Percentiles rank a stretch among this genome's conserved stretches.
Conservation (phyloP, 192 early-diverging fungal species). For the Backusella macrospora region DNA sequence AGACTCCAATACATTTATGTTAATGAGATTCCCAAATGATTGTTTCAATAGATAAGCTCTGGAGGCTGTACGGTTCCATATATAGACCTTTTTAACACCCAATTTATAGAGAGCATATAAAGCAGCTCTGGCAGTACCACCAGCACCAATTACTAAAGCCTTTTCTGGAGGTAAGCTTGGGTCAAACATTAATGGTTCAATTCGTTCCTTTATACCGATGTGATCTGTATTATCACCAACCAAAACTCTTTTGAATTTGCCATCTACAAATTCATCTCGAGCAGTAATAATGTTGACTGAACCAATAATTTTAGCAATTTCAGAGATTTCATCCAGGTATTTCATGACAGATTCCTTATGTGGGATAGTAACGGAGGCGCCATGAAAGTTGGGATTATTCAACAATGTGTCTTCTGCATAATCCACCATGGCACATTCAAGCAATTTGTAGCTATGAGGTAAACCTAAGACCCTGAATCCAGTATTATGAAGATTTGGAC, state of each 20-base stretch:
- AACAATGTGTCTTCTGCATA: slow-evolving; percentile 57
- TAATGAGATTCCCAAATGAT: slow-evolving; percentile 61
- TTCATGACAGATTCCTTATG: slow-evolving; percentile 85
- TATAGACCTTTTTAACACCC: slow-evolving; percentile 63
- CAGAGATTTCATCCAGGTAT: slow-evolving; percentile 71
- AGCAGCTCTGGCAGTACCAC: slow-evolving; percentile 92
- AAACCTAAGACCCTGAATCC: slow-evolving; percentile 84
- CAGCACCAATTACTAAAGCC: slow-evolving; percentile 91
- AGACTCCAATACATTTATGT: slow-evolving; percentile 46
- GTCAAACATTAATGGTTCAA: slow-evolving; percentile 50
- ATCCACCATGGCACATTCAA: slow-evolving; percentile 67
- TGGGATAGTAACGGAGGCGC: slow-evolving; percentile 95
- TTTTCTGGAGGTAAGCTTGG: slow-evolving; percentile 31
- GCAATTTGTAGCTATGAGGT: slow-evolving; percentile 78
- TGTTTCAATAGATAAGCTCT: slow-evolving; percentile 70
- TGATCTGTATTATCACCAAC: slow-evolving; percentile 97
- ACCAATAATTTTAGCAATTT: slow-evolving; percentile 83
- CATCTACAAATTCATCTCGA: slow-evolving; percentile 32
- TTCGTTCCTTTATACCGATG: slow-evolving; percentile 77
- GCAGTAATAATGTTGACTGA: slow-evolving; percentile 90
- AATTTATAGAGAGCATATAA: slow-evolving; percentile 80
- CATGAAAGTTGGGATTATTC: slow-evolving; percentile 73
- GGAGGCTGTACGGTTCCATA: slow-evolving; percentile 87
- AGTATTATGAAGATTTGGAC: slow-evolving; percentile 92
- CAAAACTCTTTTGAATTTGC: slow-evolving; percentile 43